Conservation (phyloP, 257 asterid species). For the Solanum etuberosum region DNA sequence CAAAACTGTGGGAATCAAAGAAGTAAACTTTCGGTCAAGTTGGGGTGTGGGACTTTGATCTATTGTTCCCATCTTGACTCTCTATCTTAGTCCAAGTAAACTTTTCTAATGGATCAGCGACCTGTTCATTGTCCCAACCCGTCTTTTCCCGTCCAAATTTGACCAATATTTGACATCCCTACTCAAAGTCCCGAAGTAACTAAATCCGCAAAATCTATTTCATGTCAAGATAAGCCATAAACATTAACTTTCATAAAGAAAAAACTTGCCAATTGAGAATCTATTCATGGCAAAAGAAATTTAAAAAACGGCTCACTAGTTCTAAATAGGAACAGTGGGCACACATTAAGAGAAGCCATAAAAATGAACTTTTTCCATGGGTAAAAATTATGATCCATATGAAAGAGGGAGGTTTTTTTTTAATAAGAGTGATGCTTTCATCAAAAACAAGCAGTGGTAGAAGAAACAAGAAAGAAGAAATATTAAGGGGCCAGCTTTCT, state of each 20-base stretch:
- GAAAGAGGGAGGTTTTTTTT: background rate
- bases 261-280: too few relatives aligned
- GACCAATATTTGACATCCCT: background rate
- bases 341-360: background rate
- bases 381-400: background rate
- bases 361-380: background rate
- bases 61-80: background rate
- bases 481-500: background rate
- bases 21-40: background rate
- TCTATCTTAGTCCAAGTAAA: background rate
- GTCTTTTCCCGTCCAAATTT: background rate
- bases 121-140: background rate
- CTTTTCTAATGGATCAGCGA: too few relatives aligned
- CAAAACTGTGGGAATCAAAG: background rate
- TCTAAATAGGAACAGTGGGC: background rate
- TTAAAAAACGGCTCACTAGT: background rate
- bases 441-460: too few relatives aligned
- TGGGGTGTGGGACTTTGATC: background rate
- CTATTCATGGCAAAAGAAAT: background rate
- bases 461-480: background rate
- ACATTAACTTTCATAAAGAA: background rate
- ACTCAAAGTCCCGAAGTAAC: background rate
- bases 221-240: background rate
- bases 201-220: too few relatives aligned
- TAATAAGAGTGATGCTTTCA: too few relatives aligned